Evolutionary conservation across 208 protist genomes (phyloP).

Genomic region (Crithidia acanthocephali): DNA sequence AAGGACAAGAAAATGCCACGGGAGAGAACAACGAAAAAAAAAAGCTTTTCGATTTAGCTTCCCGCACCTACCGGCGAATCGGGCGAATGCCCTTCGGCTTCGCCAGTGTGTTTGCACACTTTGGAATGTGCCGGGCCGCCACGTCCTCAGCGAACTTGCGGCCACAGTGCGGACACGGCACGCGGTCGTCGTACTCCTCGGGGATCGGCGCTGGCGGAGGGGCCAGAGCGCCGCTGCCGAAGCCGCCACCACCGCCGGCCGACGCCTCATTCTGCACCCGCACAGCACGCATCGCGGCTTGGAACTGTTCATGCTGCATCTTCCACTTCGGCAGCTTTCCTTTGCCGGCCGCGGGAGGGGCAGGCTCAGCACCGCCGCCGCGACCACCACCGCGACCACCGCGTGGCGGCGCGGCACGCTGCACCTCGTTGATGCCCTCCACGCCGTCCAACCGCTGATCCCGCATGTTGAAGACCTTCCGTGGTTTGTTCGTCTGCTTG

Average conservation of each 20-base stretch:
- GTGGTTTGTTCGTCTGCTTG: slow-evolving; percentile 59
- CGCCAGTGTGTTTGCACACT: slow-evolving; percentile 85
- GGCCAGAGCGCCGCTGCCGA: slow-evolving; percentile 23
- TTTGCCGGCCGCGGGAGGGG: slow-evolving; percentile 24
- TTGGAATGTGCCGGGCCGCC: slow-evolving; percentile 89
- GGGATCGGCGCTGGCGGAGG: slow-evolving; percentile 50
- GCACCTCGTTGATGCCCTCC: slow-evolving; percentile 71
- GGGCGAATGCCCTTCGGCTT: slow-evolving; percentile 88
- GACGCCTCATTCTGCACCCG: slow-evolving; percentile 36
- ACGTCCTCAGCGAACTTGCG: slow-evolving; percentile 86
- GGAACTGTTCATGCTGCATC: slow-evolving; percentile 89
- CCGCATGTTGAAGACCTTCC: slow-evolving; percentile 77
- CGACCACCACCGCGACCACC: slow-evolving; percentile 16
- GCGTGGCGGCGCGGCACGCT: slow-evolving; percentile 8
- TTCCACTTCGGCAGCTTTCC: slow-evolving; percentile 90
- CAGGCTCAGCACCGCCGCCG: slow-evolving; percentile 9
- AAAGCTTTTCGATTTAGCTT: slow-evolving; percentile 1
- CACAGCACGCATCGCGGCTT: slow-evolving; percentile 87
- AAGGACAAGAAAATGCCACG: neutral
- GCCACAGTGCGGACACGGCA: slow-evolving; percentile 89
- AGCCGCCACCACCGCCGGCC: slow-evolving; percentile 24
- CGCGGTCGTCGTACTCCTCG: slow-evolving; percentile 70
- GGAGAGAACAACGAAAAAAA: slow-evolving; percentile 23
- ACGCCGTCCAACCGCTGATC: slow-evolving; percentile 71
- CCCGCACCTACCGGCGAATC: slow-evolving; percentile 42